Evolutionary conservation across 2,329 filamentous ascomycete species (phyloP).

Genomic region (Proliferodiscus dingleyae): DNA sequence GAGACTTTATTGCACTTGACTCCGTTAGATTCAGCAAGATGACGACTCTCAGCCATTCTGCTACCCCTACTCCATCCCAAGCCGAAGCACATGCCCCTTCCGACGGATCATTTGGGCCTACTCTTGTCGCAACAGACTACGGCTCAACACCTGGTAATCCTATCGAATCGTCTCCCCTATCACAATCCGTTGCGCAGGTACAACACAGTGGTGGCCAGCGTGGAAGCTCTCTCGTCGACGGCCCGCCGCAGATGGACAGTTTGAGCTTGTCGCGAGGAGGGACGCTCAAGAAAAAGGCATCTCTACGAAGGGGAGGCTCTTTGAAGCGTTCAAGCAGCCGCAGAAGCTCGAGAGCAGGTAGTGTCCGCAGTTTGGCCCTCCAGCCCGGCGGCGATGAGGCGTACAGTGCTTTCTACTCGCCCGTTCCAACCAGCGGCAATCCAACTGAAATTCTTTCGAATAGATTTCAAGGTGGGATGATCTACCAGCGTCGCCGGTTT

Average conservation of each 20-base stretch:
- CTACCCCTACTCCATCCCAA: slow-evolving; percentile 26
- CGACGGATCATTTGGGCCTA: slow-evolving; percentile 20
- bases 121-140: slow-evolving; percentile 21
- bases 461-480: slow-evolving; percentile 73
- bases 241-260: slow-evolving; percentile 30
- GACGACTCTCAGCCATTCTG: slow-evolving; percentile 19
- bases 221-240: slow-evolving; percentile 58
- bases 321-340: slow-evolving; percentile 76
- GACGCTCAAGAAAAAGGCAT: slow-evolving; percentile 85
- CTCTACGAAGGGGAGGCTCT: slow-evolving; percentile 68
- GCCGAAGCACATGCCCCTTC: slow-evolving; percentile 23
- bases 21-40: too few relatives aligned
- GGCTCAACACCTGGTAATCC: slow-evolving; percentile 22
- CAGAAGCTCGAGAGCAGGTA: slow-evolving; percentile 77
- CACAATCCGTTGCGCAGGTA: slow-evolving; percentile 21
- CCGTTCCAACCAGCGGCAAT: slow-evolving; percentile 79
- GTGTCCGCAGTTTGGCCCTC: slow-evolving; percentile 73
- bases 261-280: slow-evolving; percentile 49
- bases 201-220: slow-evolving; percentile 43
- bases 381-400: slow-evolving; percentile 64
- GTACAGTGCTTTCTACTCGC: slow-evolving; percentile 83
- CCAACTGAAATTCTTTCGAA: slow-evolving; percentile 84
- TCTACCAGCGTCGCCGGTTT: slow-evolving; percentile 4
- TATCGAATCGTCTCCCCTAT: slow-evolving; percentile 19
- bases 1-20: too few relatives aligned